Percentiles rank a stretch among this genome's conserved stretches.
These are phyloP conservation scores for Flaveria robusta DNA, from an alignment of 129 eudicot genomes.

Conservation along the genomic window DNA sequence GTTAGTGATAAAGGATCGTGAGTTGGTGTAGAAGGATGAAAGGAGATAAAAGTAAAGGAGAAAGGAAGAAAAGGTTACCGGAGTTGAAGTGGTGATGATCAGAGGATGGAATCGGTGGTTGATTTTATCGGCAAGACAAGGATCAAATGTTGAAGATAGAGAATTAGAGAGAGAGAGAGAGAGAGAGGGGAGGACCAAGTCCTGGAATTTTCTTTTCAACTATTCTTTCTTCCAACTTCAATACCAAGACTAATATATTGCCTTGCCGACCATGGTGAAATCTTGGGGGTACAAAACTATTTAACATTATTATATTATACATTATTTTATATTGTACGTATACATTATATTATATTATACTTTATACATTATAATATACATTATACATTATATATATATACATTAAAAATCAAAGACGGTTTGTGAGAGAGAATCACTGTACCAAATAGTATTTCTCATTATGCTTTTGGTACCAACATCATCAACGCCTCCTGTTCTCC, in stretches of 20 bases:
- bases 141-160: slow-evolving; percentile 18
- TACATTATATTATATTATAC: too few species aligned
- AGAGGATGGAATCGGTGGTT: slow-evolving; percentile 29
- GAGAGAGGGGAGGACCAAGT: slow-evolving; percentile 36
- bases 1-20: not conserved
- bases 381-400: too few species aligned
- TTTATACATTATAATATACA: too few species aligned
- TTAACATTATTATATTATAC: too few species aligned
- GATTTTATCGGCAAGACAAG: slow-evolving; percentile 20
- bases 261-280: too few species aligned
- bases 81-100: slow-evolving; percentile 1
- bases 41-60: not conserved
- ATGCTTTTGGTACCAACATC: too few species aligned
- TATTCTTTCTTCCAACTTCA: not conserved
- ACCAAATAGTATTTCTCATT: too few species aligned
- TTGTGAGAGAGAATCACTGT: too few species aligned
- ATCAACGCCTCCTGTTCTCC: too few species aligned
- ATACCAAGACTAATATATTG: not conserved
- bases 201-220: slow-evolving; percentile 33
- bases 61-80: slow-evolving; percentile 9
- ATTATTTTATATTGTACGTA: too few species aligned
- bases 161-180: not conserved
- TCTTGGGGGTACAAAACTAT: too few species aligned
- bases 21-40: not conserved
- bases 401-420: too few species aligned